Base-by-base conservation (phyloP, 768 basidiomycete genomes). In the Termitomyces sp. region DNA sequence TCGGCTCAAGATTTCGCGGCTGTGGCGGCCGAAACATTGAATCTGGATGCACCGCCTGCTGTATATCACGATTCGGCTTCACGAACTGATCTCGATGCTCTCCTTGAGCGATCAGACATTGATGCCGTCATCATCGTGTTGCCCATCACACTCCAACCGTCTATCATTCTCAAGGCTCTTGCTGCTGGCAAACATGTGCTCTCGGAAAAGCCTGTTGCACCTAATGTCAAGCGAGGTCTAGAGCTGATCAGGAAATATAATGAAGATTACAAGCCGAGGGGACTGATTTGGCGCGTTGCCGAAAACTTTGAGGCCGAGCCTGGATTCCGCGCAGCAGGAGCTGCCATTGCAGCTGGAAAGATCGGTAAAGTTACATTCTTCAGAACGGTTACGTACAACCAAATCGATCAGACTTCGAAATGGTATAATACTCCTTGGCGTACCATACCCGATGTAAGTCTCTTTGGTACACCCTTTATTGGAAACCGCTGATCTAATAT, bases 391-490 rank as follows among this genome's bases (percentile, higher is more conserved):
- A 73, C 75, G 3, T 72, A 83, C 28, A 77, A 76, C 60, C 75
- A 75, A 60, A 73, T 90, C 58, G 80, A 84, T 60, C 73, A 81
- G 65, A 79, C 81, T 14, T 81, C 78, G 26, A 86, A 87, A 66
- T 94, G 84, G 77, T 89, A 90, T 67, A 85, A 89, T 51, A 92
- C 90, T 0, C 80, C 85, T 38, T 94, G 93, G 93, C 76, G 92
- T 41, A 88, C 86, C 1, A 73, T 87, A 49, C 91, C 92, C 23
- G 89, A 91, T 60, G 88, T 89, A 63, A 64, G 56, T 46, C 10
- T 35, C 21, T 23, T 45, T 19, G 85, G 77, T 12, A 14, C 48
- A 59, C 28, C 37, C 12, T 35, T 48, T 44, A 38, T n/a, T 5
- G n/a, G 3, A 59, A 51, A 19, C 48, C 17, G 12, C 17, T 28